Conservation (phyloP, 164 flowering plant genomes). For the Akebia trifoliata region DNA sequence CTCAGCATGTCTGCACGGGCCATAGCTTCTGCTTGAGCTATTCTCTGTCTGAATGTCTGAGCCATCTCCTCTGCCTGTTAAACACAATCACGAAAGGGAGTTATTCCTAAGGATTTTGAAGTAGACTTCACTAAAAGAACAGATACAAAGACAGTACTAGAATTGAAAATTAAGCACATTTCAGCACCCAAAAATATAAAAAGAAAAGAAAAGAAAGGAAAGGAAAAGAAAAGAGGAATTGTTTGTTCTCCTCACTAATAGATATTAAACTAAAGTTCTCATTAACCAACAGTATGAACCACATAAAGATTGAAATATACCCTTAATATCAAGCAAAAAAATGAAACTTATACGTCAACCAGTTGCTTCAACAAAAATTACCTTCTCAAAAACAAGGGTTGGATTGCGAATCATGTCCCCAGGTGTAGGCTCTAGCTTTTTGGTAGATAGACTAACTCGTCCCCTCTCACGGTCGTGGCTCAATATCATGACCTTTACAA, state of each 20-base stretch:
- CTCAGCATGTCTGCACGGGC: conserved; percentile 98
- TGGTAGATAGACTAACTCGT: conserved; percentile 93
- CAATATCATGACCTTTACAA: conserved; percentile 76
- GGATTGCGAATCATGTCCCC: conserved; percentile 99
- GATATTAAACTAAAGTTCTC: no score
- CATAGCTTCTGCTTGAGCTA: conserved; percentile 99
- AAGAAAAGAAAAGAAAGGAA: no score
- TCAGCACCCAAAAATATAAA: no score
- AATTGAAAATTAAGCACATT: no score
- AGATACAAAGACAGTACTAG: no score
- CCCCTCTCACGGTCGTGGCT: conserved; percentile 99
- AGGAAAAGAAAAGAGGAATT: no score
- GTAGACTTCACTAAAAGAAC: not conserved
- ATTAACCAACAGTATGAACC: no score
- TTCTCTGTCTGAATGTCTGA: conserved; percentile 94
- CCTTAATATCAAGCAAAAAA: no score
- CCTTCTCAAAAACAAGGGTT: conserved; percentile 96
- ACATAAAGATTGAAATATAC: no score
- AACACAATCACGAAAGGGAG: conserved; percentile 6
- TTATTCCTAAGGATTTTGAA: not conserved
- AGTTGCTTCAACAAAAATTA: conserved; percentile 16
- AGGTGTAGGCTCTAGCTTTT: conserved; percentile 96
- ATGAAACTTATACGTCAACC: not conserved
- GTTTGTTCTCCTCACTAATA: no score
- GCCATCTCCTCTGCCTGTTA: conserved; percentile 99